These are phyloP conservation scores for Conidiobolus incongruus DNA, from an alignment of 371 early-diverging fungal genomes.

Conservation along the genomic window DNA sequence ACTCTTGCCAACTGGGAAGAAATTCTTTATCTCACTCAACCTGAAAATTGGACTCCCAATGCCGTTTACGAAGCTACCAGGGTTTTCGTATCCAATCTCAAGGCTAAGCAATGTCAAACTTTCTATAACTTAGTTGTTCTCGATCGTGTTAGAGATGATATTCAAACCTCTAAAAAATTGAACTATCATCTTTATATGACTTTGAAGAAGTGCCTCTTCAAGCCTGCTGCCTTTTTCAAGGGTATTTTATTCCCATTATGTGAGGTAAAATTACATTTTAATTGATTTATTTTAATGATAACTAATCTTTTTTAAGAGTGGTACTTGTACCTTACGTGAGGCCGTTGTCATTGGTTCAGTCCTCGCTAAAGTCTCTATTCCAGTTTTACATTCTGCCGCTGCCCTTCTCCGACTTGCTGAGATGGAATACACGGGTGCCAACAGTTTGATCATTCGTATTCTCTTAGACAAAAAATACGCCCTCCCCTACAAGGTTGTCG, in stretches of 20 bases:
- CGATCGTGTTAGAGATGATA: conserved; percentile 84
- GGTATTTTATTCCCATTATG: conserved; percentile 92
- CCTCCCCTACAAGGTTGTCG: conserved; percentile 88
- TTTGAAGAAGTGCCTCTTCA: conserved; percentile 87
- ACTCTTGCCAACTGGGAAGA: conserved; percentile 92
- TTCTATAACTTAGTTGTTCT: conserved; percentile 71
- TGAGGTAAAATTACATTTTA: conserved; percentile 19
- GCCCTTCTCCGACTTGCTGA: conserved; percentile 83
- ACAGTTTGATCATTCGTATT: conserved; percentile 79
- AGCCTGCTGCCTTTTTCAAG: conserved; percentile 94
- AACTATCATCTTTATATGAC: conserved; percentile 91
- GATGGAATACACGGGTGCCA: conserved; percentile 91
- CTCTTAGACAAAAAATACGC: conserved; percentile 96
- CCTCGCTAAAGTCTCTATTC: conserved; percentile 76
- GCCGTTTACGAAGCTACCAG: conserved; percentile 90
- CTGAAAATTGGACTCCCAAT: conserved; percentile 88
- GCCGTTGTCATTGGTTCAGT: conserved; percentile 90
- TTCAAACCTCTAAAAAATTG: conserved; percentile 81
- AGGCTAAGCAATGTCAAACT: conserved; percentile 70
- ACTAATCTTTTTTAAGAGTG: conserved; percentile 15
- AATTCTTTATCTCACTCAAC: conserved; percentile 71
- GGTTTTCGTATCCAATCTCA: conserved; percentile 87
- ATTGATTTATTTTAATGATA: not conserved
- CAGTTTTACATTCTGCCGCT: conserved; percentile 86
- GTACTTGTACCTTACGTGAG: conserved; percentile 87